Base-by-base conservation (phyloP, 2,329 filamentous ascomycete genomes). In the Nemania abortiva region DNA sequence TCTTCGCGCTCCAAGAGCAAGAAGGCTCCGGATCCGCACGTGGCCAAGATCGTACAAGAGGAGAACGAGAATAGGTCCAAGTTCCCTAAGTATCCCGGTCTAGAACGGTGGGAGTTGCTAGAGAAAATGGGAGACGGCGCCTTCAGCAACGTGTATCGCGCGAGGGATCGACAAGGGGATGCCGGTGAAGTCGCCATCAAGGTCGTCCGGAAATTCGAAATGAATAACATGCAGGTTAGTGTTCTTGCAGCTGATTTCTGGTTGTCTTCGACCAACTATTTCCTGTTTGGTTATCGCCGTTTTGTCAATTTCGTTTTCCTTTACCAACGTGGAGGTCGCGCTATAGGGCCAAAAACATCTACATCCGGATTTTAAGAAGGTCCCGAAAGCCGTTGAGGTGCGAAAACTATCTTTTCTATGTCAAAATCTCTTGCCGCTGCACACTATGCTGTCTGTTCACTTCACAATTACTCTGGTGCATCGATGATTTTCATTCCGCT, bases 101-200 rank as follows among this genome's bases (percentile, higher is more conserved):
- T 97, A 47, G 94, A 97, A 75, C 85, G 95, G 77, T 99, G 93
- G 91, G 89, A 91, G 63, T 84, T 98, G 39, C 68, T 96, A 61
- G 95, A 97, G 83, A 98, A 98, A 87, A 99, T 99, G 95, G 96
- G 96, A 73, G 96, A 98, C 75, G 96, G 96, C 70, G 96, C 96
- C 69, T 99, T 99, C 86, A 98, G 95, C 85, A 98, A 98, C 78
- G 96, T 99, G 73, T 99, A 98, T 82, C 91, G 93, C 47, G 96
- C 96, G 45, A 88, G 87, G 74, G 96, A 99, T 80, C 80, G 83
- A 54, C 87, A 90, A 6, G 92, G 92, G 49, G 85, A 90, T 71
- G 88, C 88, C 71, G 90, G 89, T 73, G 91, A 98, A 79, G 94
- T 96, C 39, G 96, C 95, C 75, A 98, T 99, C 87, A 99, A 99